A percentile compares a stretch with the other conserved stretches of the same genome.
Conservation (phyloP, 2,329 filamentous ascomycete species). For the Monilinia polystroma region DNA sequence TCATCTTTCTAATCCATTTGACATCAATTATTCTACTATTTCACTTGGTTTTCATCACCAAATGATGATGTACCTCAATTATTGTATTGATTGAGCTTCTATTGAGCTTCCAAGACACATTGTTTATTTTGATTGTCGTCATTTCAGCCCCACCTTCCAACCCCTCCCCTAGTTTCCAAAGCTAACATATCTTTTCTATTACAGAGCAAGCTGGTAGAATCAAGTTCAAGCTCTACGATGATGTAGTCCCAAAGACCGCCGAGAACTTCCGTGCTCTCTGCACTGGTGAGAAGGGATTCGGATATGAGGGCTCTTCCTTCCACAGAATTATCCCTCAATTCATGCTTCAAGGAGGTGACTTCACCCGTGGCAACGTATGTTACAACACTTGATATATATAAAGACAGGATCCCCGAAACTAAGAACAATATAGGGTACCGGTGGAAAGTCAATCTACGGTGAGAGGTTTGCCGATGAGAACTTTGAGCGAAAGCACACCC, state of each 20-base stretch:
- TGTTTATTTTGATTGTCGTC: constrained; percentile 30
- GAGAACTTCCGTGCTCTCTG: constrained; percentile 95
- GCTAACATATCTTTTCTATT: constrained; percentile 32
- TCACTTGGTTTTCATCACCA: not conserved
- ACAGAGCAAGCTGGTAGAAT: constrained; percentile 71
- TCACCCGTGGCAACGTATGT: constrained; percentile 85
- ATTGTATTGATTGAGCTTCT: constrained; percentile 19
- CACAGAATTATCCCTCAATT: constrained; percentile 91
- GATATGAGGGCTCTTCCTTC: constrained; percentile 81
- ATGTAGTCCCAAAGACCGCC: constrained; percentile 86
- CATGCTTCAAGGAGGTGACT: constrained; percentile 97
- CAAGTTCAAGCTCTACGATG: constrained; percentile 77
- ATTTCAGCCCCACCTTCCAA: constrained; percentile 24
- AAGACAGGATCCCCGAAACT: constrained; percentile 56
- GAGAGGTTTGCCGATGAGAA: constrained; percentile 95
- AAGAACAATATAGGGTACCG: constrained; percentile 61
- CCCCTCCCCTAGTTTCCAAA: constrained; percentile 24
- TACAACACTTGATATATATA: constrained; percentile 26
- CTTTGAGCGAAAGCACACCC: constrained; percentile 73
- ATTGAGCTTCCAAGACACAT: constrained; percentile 19
- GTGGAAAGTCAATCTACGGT: constrained; percentile 91
- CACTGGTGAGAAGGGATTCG: constrained; percentile 78
- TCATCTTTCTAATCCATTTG: constrained; percentile 19
- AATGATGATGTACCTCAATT: too few relatives aligned
- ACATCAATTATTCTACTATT: not conserved